phyloP scores from a whole-genome alignment of 805 yeast species.

The Candida orba region DNA sequence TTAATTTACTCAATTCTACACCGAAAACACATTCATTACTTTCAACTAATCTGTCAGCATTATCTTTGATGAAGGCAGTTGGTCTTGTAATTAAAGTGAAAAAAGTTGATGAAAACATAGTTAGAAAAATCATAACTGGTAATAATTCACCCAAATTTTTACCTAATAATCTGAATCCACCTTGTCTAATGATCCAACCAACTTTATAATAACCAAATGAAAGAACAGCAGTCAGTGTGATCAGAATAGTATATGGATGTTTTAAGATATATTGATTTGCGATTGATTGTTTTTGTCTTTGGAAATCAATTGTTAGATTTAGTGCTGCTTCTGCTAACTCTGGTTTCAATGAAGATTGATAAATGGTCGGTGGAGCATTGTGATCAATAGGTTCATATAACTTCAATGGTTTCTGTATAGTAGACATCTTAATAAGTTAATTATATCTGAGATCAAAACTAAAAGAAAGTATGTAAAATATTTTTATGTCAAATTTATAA shows the following conservation, averaged over 20 bases:
- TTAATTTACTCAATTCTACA: conserved; percentile 41
- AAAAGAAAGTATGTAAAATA: not conserved
- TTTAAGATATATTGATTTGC: conserved; percentile 35
- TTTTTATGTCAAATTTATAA: not conserved
- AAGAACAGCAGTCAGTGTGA: conserved; percentile 8
- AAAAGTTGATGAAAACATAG: conserved; percentile 31
- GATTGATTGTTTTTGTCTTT: conserved; percentile 20
- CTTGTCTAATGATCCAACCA: conserved; percentile 9
- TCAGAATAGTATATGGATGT: conserved; percentile 32
- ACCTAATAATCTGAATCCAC: conserved; percentile 13
- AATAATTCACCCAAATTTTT: conserved; percentile 15
- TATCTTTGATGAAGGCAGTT: conserved; percentile 41
- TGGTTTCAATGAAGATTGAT: conserved; percentile 44
- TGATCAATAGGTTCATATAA: conserved; percentile 49
- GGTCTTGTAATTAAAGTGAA: conserved; percentile 34
- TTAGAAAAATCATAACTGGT: conserved; percentile 32
- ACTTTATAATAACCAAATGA: conserved; percentile 11
- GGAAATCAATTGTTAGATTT: conserved; percentile 55
- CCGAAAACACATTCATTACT: conserved; percentile 40
- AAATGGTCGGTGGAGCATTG: conserved; percentile 45
- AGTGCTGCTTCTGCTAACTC: conserved; percentile 52
- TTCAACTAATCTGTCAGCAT: conserved; percentile 31
- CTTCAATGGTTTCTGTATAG: conserved; percentile 41
- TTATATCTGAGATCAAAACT: not conserved
- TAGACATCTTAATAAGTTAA: not conserved